phyloP scores from a whole-genome alignment of 768 basidiomycete genomes.

The Naganishia vishniacii region DNA sequence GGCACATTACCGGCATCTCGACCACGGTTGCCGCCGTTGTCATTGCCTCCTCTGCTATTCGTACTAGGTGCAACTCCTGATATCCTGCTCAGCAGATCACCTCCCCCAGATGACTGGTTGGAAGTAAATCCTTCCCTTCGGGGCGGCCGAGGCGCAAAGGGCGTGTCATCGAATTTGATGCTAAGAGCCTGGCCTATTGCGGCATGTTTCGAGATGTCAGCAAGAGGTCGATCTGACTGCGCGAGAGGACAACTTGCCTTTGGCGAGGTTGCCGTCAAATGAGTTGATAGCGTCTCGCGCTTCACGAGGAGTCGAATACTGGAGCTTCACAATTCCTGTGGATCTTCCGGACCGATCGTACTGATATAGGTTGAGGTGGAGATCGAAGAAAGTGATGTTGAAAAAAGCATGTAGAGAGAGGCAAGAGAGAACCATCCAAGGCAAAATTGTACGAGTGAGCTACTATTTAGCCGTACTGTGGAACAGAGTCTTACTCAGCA shows the following conservation, averaged over 20 bases:
- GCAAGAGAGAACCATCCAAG: conserved; percentile 13
- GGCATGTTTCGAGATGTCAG: background rate
- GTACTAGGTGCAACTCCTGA: conserved; percentile 25
- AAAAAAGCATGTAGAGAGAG: background rate
- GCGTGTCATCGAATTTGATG: conserved; percentile 28
- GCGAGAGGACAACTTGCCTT: conserved; percentile 55
- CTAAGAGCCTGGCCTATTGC: conserved; percentile 26
- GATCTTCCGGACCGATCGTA: conserved; percentile 95
- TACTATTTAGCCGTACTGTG: conserved; percentile 4
- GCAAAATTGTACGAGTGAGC: conserved; percentile 21
- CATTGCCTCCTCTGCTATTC: background rate
- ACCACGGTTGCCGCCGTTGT: conserved; percentile 23
- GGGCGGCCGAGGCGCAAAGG: background rate
- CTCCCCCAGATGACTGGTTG: conserved; percentile 21
- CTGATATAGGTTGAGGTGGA: no score
- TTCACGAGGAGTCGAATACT: conserved; percentile 70
- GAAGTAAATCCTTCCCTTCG: conserved; percentile 17
- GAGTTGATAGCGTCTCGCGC: conserved; percentile 77
- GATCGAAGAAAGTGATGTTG: background rate
- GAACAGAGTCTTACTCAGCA: background rate
- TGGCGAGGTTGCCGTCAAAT: conserved; percentile 78
- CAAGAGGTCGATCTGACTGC: background rate
- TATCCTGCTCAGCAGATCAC: conserved; percentile 36
- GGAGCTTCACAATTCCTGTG: conserved; percentile 70
- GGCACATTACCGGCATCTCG: conserved; percentile 25